phyloP scores from a whole-genome alignment of 805 yeast genomes.

The Starmera quercuum region DNA sequence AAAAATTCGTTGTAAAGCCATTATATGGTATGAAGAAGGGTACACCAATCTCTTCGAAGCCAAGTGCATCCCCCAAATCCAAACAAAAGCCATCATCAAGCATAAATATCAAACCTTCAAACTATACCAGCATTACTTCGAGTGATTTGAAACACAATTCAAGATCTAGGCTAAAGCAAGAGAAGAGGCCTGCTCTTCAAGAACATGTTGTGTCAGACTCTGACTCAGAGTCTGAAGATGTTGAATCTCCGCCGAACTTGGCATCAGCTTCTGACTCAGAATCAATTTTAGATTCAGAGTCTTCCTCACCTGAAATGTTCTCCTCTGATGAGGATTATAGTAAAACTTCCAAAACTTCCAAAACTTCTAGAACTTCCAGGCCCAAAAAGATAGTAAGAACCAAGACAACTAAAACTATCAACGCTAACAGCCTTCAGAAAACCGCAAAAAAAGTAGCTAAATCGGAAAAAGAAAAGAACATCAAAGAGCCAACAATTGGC shows the following conservation, averaged over 20 bases:
- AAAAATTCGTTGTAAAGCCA: constrained; percentile 9
- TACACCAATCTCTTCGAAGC: neutral
- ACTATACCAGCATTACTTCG: neutral
- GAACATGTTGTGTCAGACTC: neutral
- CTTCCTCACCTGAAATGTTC: too few species aligned
- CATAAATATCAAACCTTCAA: neutral
- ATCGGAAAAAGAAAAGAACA: too few species aligned
- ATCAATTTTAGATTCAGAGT: neutral
- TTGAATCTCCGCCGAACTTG: constrained; percentile 11
- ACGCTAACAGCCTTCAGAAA: too few species aligned
- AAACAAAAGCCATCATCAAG: neutral
- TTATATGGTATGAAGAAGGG: constrained; percentile 2
- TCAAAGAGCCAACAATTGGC: too few species aligned
- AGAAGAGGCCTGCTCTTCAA: neutral
- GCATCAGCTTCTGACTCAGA: constrained; percentile 1
- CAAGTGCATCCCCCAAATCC: neutral
- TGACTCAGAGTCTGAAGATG: constrained; percentile 8
- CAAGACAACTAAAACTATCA: too few species aligned
- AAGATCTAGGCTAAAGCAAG: neutral
- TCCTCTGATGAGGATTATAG: too few species aligned
- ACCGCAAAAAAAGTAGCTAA: too few species aligned
- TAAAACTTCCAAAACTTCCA: too few species aligned
- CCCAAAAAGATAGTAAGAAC: constrained; percentile 11
- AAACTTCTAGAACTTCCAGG: constrained; percentile 1
- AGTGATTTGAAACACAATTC: neutral